A percentile compares a stretch with the other conserved stretches of the same genome.
These are phyloP conservation scores for Neurospora tetraspora DNA, from an alignment of 495 filamentous ascomycete species.

Conservation along the genomic window DNA sequence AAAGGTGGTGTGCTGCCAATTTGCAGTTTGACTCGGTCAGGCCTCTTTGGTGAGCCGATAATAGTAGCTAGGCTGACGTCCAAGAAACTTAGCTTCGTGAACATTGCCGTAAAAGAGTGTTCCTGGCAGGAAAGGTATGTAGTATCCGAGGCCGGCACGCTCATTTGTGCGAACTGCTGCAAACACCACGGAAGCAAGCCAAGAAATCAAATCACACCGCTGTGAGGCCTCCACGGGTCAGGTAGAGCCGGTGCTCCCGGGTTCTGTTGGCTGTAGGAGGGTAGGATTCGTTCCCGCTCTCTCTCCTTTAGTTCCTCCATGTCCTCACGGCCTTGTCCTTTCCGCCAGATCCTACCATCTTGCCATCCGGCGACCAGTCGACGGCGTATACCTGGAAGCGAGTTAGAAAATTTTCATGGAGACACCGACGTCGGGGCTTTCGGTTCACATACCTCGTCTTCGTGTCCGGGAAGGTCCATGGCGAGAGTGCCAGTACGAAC, in stretches of 20 bases:
- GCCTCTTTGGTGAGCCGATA: not conserved
- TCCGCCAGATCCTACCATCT: conserved; percentile 55
- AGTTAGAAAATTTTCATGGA: not conserved
- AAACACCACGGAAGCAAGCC: not conserved
- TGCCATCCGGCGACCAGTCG: conserved; percentile 37
- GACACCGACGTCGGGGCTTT: not conserved
- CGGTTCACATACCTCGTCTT: conserved; percentile 80
- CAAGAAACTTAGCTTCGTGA: not conserved
- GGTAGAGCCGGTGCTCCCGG: not conserved
- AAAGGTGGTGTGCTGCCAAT: not conserved
- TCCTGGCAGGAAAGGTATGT: not conserved
- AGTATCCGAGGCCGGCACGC: not conserved
- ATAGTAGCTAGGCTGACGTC: not conserved
- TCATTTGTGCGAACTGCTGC: not conserved
- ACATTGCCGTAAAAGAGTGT: not conserved
- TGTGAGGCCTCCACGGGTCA: not conserved
- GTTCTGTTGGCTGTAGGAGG: not conserved
- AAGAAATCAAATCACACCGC: not conserved
- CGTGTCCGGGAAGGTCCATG: conserved; percentile 82
- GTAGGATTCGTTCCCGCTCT: conserved; percentile 14
- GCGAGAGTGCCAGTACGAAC: conserved; percentile 72
- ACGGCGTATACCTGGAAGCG: conserved; percentile 44
- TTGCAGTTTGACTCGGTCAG: not conserved
- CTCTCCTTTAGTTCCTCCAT: conserved; percentile 49
- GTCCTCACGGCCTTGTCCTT: conserved; percentile 86